Conservation (phyloP, 148 eudicot genomes). For the Tetragonia tetragonoides region DNA sequence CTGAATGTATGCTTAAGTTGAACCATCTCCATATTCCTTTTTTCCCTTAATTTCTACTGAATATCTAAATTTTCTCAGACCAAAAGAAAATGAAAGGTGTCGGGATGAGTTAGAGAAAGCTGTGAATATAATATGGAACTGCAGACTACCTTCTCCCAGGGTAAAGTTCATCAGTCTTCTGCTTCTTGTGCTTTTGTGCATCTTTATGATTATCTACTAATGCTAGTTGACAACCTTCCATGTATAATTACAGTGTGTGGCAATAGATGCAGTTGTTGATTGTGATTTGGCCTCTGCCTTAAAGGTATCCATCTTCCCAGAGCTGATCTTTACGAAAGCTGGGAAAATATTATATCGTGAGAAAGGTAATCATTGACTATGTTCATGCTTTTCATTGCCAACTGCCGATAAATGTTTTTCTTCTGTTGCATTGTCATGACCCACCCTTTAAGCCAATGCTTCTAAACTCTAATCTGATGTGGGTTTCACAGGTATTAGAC, state of each 20-base stretch:
- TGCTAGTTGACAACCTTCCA: background rate
- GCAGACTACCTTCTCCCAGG: constrained; percentile 95
- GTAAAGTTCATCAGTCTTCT: constrained; percentile 38
- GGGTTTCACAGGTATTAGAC: constrained; percentile 48
- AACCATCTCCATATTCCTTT: background rate
- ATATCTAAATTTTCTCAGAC: constrained; percentile 42
- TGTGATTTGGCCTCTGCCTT: constrained; percentile 74
- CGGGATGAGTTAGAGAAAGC: constrained; percentile 90
- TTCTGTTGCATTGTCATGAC: background rate
- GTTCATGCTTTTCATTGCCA: background rate
- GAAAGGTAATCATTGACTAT: constrained; percentile 47
- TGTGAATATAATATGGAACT: constrained; percentile 89
- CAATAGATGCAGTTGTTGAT: constrained; percentile 82
- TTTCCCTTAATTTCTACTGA: background rate
- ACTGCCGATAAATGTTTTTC: background rate
- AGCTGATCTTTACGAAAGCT: constrained; percentile 86
- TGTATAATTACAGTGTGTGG: constrained; percentile 67
- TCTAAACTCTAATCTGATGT: background rate
- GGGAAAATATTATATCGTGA: constrained; percentile 92
- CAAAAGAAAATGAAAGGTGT: constrained; percentile 78
- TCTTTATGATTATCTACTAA: background rate
- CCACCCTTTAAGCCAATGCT: background rate
- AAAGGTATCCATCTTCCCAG: constrained; percentile 74
- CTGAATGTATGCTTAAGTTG: background rate
- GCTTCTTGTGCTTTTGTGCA: constrained; percentile 12